Percentiles rank a stretch among this genome's conserved stretches.
Conservation (phyloP, 352 stramenopile species). For the Phytophthora gonapodyides region DNA sequence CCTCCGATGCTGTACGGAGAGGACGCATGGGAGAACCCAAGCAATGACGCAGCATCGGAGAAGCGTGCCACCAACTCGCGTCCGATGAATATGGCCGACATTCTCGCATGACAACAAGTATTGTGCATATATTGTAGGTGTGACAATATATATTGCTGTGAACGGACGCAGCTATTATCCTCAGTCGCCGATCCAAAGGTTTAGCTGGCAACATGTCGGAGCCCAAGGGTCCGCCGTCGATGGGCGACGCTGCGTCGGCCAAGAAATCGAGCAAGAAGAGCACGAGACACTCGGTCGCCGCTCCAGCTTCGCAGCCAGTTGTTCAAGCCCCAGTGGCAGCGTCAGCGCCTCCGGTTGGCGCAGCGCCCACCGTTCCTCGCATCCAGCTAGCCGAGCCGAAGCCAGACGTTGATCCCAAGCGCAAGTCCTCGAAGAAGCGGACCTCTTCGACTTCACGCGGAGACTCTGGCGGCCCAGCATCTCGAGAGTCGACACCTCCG, state of each 20-base stretch:
- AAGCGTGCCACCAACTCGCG: conserved; percentile 6
- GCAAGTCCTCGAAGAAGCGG: conserved; percentile 52
- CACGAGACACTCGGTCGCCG: conserved; percentile 16
- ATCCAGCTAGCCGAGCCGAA: conserved; percentile 58
- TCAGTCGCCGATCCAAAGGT: conserved; percentile 5
- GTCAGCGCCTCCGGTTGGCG: conserved; percentile 14
- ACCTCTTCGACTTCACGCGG: conserved; percentile 29
- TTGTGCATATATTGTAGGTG: too few species aligned
- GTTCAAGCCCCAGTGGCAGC: conserved; percentile 14
- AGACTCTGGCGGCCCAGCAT: not conserved
- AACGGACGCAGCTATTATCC: conserved; percentile 19
- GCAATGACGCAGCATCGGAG: not conserved
- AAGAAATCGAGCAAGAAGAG: conserved; percentile 50
- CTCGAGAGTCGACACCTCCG: conserved; percentile 11
- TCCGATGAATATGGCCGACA: conserved; percentile 18
- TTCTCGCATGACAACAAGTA: conserved; percentile 1
- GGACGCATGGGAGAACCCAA: not conserved
- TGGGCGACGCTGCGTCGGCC: conserved; percentile 7
- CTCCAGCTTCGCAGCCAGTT: conserved; percentile 16
- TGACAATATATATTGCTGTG: not conserved
- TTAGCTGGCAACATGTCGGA: conserved; percentile 37
- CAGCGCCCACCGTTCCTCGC: conserved; percentile 43
- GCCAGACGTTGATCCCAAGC: conserved; percentile 31
- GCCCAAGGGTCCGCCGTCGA: conserved; percentile 31
- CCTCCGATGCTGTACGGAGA: not conserved